Percentiles rank a stretch among this genome's conserved stretches.
These are phyloP conservation scores for Fusarium napiforme DNA, from an alignment of 2,329 filamentous ascomycete genomes.

Conservation along the genomic window DNA sequence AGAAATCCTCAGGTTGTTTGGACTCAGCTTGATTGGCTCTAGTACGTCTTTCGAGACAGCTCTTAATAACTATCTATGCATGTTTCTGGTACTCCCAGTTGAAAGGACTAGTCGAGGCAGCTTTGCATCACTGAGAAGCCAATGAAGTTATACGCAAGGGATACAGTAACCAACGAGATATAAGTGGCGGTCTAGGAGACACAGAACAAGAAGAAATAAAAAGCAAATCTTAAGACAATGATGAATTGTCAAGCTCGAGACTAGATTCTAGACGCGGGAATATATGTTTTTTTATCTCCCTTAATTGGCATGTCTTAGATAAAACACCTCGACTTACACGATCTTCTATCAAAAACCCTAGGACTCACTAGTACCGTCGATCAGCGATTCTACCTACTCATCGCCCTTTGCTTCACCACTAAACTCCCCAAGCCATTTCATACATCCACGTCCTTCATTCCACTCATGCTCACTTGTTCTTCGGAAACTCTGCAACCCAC, in stretches of 20 bases:
- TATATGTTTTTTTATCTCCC: constrained; percentile 2
- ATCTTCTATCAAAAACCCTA: neutral
- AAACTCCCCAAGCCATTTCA: neutral
- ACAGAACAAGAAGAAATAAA: constrained; percentile 5
- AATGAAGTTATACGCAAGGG: constrained; percentile 36
- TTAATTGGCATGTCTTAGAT: constrained; percentile 1
- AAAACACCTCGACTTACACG: neutral
- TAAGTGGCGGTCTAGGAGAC: constrained; percentile 15
- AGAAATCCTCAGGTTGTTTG: constrained; percentile 5
- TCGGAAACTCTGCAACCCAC: neutral
- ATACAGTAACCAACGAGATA: constrained; percentile 1
- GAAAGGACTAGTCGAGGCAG: neutral
- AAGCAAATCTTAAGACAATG: constrained; percentile 20
- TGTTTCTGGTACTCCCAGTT: constrained; percentile 11
- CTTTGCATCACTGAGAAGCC: constrained; percentile 7
- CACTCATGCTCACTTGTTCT: neutral
- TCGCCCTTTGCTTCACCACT: neutral
- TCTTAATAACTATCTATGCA: constrained; percentile 2
- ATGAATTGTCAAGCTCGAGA: neutral
- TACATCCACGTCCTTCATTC: neutral
- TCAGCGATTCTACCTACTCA: neutral
- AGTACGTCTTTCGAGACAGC: constrained; percentile 22
- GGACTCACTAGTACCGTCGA: neutral
- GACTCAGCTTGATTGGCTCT: constrained; percentile 14
- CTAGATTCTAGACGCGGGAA: neutral